A percentile compares a stretch with the other conserved stretches of the same genome.
phyloP scores from a whole-genome alignment of 352 stramenopile species.

The Thalassiosira livingstoniorum region DNA sequence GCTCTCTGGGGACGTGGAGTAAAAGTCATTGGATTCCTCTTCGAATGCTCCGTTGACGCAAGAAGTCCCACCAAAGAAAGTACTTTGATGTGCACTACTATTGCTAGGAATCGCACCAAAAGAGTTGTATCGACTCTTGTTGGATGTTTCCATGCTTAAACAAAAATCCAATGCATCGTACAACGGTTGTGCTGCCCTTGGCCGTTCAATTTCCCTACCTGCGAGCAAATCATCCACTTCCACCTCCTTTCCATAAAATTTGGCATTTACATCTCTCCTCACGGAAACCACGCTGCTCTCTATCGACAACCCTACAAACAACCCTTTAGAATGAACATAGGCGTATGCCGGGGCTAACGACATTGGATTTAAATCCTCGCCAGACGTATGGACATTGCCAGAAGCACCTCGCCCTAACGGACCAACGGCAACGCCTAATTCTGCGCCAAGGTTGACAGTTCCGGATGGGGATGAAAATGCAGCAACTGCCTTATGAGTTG shows the following conservation, averaged over 20 bases:
- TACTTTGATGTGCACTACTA: not conserved
- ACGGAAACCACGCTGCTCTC: constrained; percentile 89
- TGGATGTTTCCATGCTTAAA: constrained; percentile 4
- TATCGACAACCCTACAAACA: constrained; percentile 92
- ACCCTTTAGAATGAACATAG: constrained; percentile 91
- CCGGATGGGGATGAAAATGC: constrained; percentile 67
- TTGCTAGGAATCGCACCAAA: not conserved
- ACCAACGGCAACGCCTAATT: constrained; percentile 90
- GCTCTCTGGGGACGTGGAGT: too few species aligned
- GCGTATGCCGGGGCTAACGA: constrained; percentile 89
- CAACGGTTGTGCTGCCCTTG: constrained; percentile 13
- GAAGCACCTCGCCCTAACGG: constrained; percentile 88
- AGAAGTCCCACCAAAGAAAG: not conserved
- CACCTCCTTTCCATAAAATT: constrained; percentile 66
- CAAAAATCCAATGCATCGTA: constrained; percentile 27
- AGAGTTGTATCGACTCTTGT: not conserved
- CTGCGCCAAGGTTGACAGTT: constrained; percentile 90
- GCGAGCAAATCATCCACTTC: constrained; percentile 41
- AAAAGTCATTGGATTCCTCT: not conserved
- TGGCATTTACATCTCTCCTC: constrained; percentile 78
- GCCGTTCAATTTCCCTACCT: constrained; percentile 8
- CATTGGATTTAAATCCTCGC: constrained; percentile 47
- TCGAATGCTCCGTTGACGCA: not conserved
- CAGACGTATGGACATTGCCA: constrained; percentile 32
- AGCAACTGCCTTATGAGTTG: constrained; percentile 78